These are phyloP conservation scores for Tagetes erecta DNA, from an alignment of 129 eudicot species.

Conservation along the genomic window DNA sequence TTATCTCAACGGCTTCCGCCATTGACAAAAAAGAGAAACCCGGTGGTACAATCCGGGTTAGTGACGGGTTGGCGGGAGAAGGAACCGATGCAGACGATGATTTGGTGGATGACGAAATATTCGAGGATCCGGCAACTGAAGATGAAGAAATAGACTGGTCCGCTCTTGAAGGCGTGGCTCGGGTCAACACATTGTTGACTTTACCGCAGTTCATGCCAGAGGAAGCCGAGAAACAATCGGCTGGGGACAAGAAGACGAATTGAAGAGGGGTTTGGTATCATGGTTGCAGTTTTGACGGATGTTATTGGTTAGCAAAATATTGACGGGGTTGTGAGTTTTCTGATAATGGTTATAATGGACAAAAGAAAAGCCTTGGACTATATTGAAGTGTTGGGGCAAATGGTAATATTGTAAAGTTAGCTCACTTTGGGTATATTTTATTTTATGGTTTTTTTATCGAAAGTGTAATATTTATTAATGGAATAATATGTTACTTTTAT, in stretches of 20 bases:
- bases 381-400: slow-evolving; percentile 66
- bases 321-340: too few species aligned
- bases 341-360: too few species aligned
- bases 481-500: background rate
- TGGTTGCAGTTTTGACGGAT: slow-evolving; percentile 11
- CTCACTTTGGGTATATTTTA: background rate
- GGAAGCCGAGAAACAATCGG: slow-evolving; percentile 33
- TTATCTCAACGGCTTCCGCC: slow-evolving; percentile 38
- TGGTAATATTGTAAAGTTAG: slow-evolving; percentile 25
- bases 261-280: slow-evolving; percentile 2
- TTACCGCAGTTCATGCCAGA: slow-evolving; percentile 62
- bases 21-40: slow-evolving; percentile 30
- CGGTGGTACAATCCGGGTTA: background rate
- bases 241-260: slow-evolving; percentile 29
- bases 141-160: slow-evolving; percentile 65
- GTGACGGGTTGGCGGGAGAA: background rate
- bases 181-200: slow-evolving; percentile 69
- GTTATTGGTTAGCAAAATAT: too few species aligned
- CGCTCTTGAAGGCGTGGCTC: slow-evolving; percentile 82
- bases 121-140: slow-evolving; percentile 18
- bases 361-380: slow-evolving; percentile 40
- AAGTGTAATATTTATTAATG: background rate
- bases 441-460: background rate
- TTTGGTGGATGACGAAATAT: slow-evolving; percentile 20
- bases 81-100: slow-evolving; percentile 29